Evolutionary conservation across 1,284 basidiomycete genomes (phyloP), one percentile per base, ranked within the genome.

Genomic region (Cystobasidiaceae sp.): DNA sequence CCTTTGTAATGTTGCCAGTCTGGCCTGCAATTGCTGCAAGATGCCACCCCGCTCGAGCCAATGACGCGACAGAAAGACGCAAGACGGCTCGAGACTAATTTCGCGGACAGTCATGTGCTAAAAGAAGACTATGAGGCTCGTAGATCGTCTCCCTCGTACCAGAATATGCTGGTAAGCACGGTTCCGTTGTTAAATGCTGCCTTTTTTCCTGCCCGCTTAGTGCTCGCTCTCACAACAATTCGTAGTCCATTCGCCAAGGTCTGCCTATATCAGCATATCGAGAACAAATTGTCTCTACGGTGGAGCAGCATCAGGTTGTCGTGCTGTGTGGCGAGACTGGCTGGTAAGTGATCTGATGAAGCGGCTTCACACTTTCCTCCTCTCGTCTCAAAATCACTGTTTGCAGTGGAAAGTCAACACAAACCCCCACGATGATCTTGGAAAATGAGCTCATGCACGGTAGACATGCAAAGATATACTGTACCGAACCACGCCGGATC

Each of bases 311-410:
- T 4, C 93, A 96, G 74, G 84, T 97, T 17, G 81, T 97, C 41
- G 93, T 98, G 0, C 81, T 99, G 0, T 94, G 92, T 73, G 96
- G 96, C 46, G 96, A 98, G 79, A 99, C 96, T 4, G 96, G 96
- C 71, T 99, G 92, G 89, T 89, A 71, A 73, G 78, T 71, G 97
- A 93, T 89, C 82, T 92, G 60, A 89, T 89, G 65, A 71, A 45
- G 39, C 7, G 9, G 1, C 7, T 34, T 30, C 13, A 25, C 11
- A 19, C 28, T 5, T 28, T 43, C 51, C n/a, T 43, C 7, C 41
- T 23, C 27, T 41, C 19, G n/a, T n/a, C n/a, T n/a, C n/a, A 19
- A 49, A 17, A 25, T 5, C n/a, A 39, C 37, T 6, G n/a, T 3
- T 41, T 49, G 23, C 65, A 92, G 93, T 73, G 96, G 94, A 15